Evolutionary conservation across 2,329 filamentous ascomycete genomes (phyloP), one percentile per base, ranked within the genome.

Genomic region (Colletotrichum gigasporum): DNA sequence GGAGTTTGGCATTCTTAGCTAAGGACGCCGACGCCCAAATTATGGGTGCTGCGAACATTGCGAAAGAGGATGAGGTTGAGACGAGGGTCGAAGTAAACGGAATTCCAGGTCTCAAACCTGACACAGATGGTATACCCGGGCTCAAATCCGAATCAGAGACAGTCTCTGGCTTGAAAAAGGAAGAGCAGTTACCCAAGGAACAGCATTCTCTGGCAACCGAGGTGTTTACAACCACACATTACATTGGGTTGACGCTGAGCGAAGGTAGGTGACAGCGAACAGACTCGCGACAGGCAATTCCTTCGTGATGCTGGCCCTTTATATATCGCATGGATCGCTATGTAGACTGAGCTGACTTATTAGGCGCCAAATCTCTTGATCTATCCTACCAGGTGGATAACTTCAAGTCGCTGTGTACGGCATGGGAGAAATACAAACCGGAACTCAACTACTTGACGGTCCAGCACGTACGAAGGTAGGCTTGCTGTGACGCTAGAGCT

Each of bases 211-310:
- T 30, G 5, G 22, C 18, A 10, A 74, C 71, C 42, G 81, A 83
- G 59, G 81, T 98, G 26, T 97, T 92, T 75, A 98, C 95, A 0
- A 94, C 93, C 22, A 97, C 94, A 1, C 95, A 94, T 76, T 99
- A 98, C 74, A 93, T 99, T 73, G 96, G 96, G 34, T 84, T 98
- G 48, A 91, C 95, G 71, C 80, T 97, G 58, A 84, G 85, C 35
- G 86, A 90, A 82, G 90, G 92, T 93, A 84, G 75, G 87, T 80
- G 44, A 24, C 28, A 12, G 44, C 22, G 18, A 11, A 54, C 34
- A 14, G 52, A 16, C 26, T 28, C 24, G 24, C 39, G 34, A n/a
- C 65, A 64, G 65, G 72, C 71, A 18, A 5, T 42, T 22, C 16
- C 24, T 26, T 11, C 8, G 12, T 24, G 3, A 14, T 20, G 14